Percentiles rank a stretch among this genome's conserved stretches.
Conservation (phyloP, 1,284 basidiomycete species). For the Irpex sp. region DNA sequence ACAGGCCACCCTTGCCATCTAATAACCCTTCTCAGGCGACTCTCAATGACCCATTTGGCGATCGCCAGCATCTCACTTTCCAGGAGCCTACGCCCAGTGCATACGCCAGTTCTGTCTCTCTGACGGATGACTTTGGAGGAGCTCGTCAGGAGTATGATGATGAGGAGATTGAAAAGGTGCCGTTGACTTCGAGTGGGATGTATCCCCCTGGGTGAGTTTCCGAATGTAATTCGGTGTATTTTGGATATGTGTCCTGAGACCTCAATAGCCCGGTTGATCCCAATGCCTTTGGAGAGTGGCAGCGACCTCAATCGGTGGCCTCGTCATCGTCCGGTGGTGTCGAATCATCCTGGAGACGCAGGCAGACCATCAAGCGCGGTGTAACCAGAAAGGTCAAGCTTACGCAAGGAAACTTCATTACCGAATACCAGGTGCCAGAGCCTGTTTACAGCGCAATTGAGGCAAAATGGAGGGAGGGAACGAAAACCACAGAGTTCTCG, state of each 20-base stretch:
- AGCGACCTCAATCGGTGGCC: constrained; percentile 56
- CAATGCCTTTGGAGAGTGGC: constrained; percentile 58
- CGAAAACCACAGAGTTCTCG: constrained; percentile 81
- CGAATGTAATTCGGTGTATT: background rate
- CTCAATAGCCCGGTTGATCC: constrained; percentile 51
- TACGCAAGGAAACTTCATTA: constrained; percentile 87
- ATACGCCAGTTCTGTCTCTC: constrained; percentile 47
- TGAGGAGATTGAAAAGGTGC: constrained; percentile 67
- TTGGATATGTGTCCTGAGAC: constrained; percentile 5
- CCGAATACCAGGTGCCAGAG: constrained; percentile 87
- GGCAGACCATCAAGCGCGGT: constrained; percentile 89
- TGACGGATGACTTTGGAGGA: constrained; percentile 49
- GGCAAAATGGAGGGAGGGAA: constrained; percentile 58
- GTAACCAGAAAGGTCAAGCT: constrained; percentile 92
- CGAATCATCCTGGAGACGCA: constrained; percentile 75
- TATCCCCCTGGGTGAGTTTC: constrained; percentile 66
- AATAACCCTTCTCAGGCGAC: constrained; percentile 27
- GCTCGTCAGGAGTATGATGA: constrained; percentile 47
- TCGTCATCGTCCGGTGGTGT: constrained; percentile 61
- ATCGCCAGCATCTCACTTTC: constrained; percentile 58
- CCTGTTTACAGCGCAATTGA: constrained; percentile 86
- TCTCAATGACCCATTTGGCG: constrained; percentile 57
- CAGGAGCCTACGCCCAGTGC: constrained; percentile 42
- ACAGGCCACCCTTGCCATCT: constrained; percentile 39
- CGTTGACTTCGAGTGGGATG: constrained; percentile 58